These are phyloP conservation scores for Porcisia hertigi DNA, from an alignment of 208 protist genomes.

Conservation along the genomic window DNA sequence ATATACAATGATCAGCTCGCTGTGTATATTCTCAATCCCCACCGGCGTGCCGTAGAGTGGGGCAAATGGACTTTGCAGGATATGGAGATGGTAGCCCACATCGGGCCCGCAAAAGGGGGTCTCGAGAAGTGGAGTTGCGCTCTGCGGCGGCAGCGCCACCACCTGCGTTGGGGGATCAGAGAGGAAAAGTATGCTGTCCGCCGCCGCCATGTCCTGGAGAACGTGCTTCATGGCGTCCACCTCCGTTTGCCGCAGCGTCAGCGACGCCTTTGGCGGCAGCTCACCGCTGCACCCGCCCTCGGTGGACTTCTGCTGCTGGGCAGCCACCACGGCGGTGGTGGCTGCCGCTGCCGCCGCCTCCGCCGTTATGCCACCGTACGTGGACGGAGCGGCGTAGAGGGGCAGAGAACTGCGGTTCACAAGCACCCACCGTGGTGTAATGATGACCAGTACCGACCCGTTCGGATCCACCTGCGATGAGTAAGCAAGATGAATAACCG, in stretches of 20 bases:
- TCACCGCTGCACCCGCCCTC: slow-evolving; percentile 10
- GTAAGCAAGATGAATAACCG: slow-evolving; percentile 76
- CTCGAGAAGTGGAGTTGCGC: slow-evolving; percentile 57
- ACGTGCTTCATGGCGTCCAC: slow-evolving; percentile 34
- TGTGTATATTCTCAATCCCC: slow-evolving; percentile 76
- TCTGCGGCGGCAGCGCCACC: slow-evolving; percentile 36
- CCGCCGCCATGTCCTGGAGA: slow-evolving; percentile 25
- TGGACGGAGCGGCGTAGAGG: slow-evolving; percentile 60
- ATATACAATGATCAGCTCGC: slow-evolving; percentile 68
- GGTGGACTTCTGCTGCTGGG: slow-evolving; percentile 22
- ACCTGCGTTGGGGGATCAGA: slow-evolving; percentile 33
- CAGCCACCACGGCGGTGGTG: slow-evolving; percentile 28
- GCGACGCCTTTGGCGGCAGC: slow-evolving; percentile 5
- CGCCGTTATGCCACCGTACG: slow-evolving; percentile 41
- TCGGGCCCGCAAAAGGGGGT: slow-evolving; percentile 44
- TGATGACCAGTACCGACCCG: slow-evolving; percentile 66
- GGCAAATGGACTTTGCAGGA: slow-evolving; percentile 50
- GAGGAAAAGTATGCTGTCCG: slow-evolving; percentile 19
- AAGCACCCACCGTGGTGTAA: slow-evolving; percentile 86
- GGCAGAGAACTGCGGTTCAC: slow-evolving; percentile 69
- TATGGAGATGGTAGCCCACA: slow-evolving; percentile 67
- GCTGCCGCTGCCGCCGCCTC: slow-evolving; percentile 37
- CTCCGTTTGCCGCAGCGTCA: slow-evolving; percentile 28
- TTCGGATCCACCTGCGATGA: slow-evolving; percentile 50
- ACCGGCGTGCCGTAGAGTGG: slow-evolving; percentile 72